Evolutionary conservation across 1,284 basidiomycete species (phyloP).

Genomic region (Boletus mariae): DNA sequence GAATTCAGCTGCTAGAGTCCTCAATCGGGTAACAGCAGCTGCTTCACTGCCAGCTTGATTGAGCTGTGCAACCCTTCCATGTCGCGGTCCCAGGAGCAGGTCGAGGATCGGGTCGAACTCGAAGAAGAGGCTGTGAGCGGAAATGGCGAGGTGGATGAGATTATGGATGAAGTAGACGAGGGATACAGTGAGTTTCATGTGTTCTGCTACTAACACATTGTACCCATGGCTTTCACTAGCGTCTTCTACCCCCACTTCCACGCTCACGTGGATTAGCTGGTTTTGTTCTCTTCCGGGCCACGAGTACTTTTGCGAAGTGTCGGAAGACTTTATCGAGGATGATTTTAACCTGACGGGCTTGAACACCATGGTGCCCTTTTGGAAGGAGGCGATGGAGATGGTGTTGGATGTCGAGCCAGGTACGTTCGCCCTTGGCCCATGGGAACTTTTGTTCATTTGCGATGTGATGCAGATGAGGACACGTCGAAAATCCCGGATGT

Average conservation of each 20-base stretch:
- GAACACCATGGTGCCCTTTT: slow-evolving; percentile 94
- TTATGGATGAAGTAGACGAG: slow-evolving; percentile 69
- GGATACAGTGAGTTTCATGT: slow-evolving; percentile 59
- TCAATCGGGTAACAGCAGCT: neutral
- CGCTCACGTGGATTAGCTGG: slow-evolving; percentile 96
- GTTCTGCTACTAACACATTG: slow-evolving; percentile 9
- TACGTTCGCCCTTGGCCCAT: slow-evolving; percentile 40
- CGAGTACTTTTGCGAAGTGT: slow-evolving; percentile 98
- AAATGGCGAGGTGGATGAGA: slow-evolving; percentile 56
- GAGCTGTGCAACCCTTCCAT: slow-evolving; percentile 35
- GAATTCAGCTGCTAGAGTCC: slow-evolving; percentile 2
- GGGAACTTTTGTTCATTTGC: slow-evolving; percentile 12
- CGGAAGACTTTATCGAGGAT: slow-evolving; percentile 99
- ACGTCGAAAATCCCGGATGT: slow-evolving; percentile 90
- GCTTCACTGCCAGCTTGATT: slow-evolving; percentile 19
- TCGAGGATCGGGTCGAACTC: slow-evolving; percentile 44
- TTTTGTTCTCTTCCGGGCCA: slow-evolving; percentile 98
- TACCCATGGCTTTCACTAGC: slow-evolving; percentile 41
- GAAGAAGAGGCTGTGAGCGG: slow-evolving; percentile 52
- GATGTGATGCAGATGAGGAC: slow-evolving; percentile 73
- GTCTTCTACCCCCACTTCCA: slow-evolving; percentile 81
- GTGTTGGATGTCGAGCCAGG: slow-evolving; percentile 99
- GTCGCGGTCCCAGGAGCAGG: slow-evolving; percentile 46
- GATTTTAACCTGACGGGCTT: slow-evolving; percentile 99
- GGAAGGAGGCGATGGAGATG: slow-evolving; percentile 99